A percentile compares a stretch with the other conserved stretches of the same genome.
Conservation (phyloP, 2,329 filamentous ascomycete species). For the Sporothrix pseudoabietina region DNA sequence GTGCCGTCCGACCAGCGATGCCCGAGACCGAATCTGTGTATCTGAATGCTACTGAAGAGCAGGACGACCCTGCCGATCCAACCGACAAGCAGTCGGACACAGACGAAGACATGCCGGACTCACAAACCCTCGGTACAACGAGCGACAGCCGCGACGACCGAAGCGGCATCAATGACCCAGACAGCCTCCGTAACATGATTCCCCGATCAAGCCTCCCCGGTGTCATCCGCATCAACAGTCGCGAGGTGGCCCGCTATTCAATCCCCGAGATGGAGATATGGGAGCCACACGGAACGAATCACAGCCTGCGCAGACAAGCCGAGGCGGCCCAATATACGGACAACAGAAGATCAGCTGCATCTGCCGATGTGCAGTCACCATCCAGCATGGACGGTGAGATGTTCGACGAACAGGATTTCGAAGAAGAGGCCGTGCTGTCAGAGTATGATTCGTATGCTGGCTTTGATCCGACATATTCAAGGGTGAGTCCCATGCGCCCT, state of each 20-base stretch:
- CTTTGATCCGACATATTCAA: constrained; percentile 57
- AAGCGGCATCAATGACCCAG: background rate
- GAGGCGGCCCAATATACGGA: constrained; percentile 31
- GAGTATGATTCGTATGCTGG: constrained; percentile 48
- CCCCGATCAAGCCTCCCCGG: background rate
- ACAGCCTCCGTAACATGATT: constrained; percentile 1
- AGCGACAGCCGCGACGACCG: constrained; percentile 7
- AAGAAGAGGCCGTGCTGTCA: constrained; percentile 39
- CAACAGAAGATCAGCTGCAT: background rate
- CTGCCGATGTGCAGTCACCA: constrained; percentile 2
- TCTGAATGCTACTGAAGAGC: constrained; percentile 19
- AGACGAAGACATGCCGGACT: constrained; percentile 35
- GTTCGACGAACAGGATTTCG: constrained; percentile 41
- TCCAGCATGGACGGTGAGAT: constrained; percentile 42
- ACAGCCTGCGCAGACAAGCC: constrained; percentile 28
- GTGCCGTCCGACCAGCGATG: background rate
- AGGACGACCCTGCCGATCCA: constrained; percentile 34
- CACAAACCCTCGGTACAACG: background rate
- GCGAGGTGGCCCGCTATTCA: constrained; percentile 33
- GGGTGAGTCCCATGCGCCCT: constrained; percentile 48
- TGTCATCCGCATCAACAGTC: constrained; percentile 7
- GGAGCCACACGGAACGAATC: constrained; percentile 32
- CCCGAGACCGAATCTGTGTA: constrained; percentile 33
- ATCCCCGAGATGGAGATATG: constrained; percentile 32
- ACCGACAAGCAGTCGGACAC: constrained; percentile 38